Evolutionary conservation across 2,329 filamentous ascomycete species (phyloP), one percentile per base, ranked within the genome.

Genomic region (Aaosphaeria arxii): DNA sequence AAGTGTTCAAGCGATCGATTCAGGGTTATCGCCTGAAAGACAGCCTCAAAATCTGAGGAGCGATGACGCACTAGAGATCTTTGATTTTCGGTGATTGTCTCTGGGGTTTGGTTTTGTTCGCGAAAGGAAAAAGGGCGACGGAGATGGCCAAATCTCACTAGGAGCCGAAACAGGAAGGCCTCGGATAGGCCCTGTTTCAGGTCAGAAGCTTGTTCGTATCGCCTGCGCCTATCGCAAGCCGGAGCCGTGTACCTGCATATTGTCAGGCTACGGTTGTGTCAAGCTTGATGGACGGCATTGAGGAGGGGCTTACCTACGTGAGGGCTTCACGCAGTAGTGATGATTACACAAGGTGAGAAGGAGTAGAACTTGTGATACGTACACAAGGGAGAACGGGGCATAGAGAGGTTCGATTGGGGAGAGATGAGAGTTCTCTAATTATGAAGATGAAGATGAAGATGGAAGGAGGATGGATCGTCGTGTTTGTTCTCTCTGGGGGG

Each of bases 171-270:
- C 3, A 24, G 17, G 17, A 24, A 24, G 17, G 17, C 17, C 17
- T 24, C 17, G 17, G 17, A 24, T 24, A 17, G 45, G 48, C 11
- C 11, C n/a, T 50, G 49, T 51, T 51, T 51, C 49, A 48, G 11
- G 30, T 50, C n/a, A 11, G 33, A 28, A 30, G 45, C 42, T 51
- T 39, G 43, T 45, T 43, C 41, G 13, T 40, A 47, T 45, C 30
- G 41, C 39, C 40, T 32, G 45, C 46, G 47, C 46, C 43, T 52
- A 50, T 50, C 50, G 42, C 48, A 48, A 31, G 48, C 53, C 51
- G 11, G 24, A 46, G 48, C 51, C 47, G 54, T 45, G 50, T 56
- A 44, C 54, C 55, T 58, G 57, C 53, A 59, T 51, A 46, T 43
- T 29, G 5, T 5, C 32, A 40, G 11, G 38, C 28, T 13, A 11